Conservation (phyloP, 1,284 basidiomycete species). For the Trichosporon faecale region DNA sequence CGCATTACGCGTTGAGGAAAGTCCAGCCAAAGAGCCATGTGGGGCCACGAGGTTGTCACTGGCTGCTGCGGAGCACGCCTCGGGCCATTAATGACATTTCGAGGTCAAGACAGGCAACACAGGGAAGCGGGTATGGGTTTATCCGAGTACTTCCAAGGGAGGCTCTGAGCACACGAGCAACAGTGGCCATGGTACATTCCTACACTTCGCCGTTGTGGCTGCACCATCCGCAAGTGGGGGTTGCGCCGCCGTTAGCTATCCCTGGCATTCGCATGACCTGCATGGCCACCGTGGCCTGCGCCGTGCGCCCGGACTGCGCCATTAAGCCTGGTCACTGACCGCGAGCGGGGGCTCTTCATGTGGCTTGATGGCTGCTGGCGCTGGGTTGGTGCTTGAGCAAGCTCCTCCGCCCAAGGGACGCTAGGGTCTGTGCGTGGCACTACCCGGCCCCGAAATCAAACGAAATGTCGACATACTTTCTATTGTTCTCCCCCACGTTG, state of each 20-base stretch:
- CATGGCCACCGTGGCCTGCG: background rate
- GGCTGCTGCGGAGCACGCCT: background rate
- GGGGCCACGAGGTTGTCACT: background rate
- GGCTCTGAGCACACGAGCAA: background rate
- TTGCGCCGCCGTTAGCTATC: background rate
- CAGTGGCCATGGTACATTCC: background rate
- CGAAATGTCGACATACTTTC: too few relatives aligned
- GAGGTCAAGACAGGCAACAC: background rate
- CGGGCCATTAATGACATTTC: background rate
- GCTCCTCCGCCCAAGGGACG: background rate
- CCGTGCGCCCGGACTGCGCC: background rate
- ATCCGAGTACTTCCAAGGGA: background rate
- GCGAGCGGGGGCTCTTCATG: background rate
- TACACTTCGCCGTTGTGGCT: background rate
- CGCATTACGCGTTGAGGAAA: background rate
- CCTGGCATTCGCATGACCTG: background rate
- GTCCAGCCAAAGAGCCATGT: background rate
- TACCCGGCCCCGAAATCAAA: background rate
- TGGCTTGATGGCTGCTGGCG: background rate
- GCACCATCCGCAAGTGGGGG: background rate
- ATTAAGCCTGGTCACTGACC: background rate
- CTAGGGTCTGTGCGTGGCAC: slow-evolving; percentile 8
- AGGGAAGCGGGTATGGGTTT: background rate
- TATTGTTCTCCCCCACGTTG: slow-evolving; percentile 1
- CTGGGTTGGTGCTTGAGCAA: background rate